A percentile compares a stretch with the other conserved stretches of the same genome.
Evolutionary conservation across 2,329 filamentous ascomycete species (phyloP).

Genomic region (Chaetomiaceae sp.): DNA sequence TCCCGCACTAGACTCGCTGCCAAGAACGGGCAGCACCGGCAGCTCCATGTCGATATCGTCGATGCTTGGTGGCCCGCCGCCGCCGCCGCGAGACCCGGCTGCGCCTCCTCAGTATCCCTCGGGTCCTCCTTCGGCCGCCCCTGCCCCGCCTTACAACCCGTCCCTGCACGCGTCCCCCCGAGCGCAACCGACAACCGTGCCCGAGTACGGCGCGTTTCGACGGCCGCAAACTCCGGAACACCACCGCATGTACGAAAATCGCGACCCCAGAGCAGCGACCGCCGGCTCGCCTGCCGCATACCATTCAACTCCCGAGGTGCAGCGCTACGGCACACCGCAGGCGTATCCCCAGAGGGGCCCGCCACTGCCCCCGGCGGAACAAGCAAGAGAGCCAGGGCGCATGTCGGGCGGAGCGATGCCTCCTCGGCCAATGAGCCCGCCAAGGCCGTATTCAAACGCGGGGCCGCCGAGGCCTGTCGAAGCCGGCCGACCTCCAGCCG

Average conservation of each 20-base stretch:
- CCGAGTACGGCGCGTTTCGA: slow-evolving; percentile 59
- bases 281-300: slow-evolving; percentile 46
- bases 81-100: slow-evolving; percentile 34
- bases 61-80: slow-evolving; percentile 51
- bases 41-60: slow-evolving; percentile 60
- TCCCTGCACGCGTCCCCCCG: slow-evolving; percentile 52
- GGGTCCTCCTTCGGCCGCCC: slow-evolving; percentile 35
- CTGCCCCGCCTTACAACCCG: slow-evolving; percentile 43
- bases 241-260: slow-evolving; percentile 47
- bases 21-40: slow-evolving; percentile 42
- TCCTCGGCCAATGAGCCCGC: slow-evolving; percentile 49
- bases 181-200: slow-evolving; percentile 47
- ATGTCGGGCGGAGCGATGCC: slow-evolving; percentile 34
- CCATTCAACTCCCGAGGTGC: slow-evolving; percentile 53
- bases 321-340: slow-evolving; percentile 56
- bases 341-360: slow-evolving; percentile 48
- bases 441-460: slow-evolving; percentile 44
- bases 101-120: slow-evolving; percentile 39
- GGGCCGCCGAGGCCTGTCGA: slow-evolving; percentile 44
- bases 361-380: slow-evolving; percentile 43
- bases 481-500: slow-evolving; percentile 38
- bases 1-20: slow-evolving; percentile 46
- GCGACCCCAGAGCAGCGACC: slow-evolving; percentile 39
- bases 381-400: slow-evolving; percentile 37
- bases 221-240: slow-evolving; percentile 72